Evolutionary conservation across 805 yeast species (phyloP).

Genomic region (Pichia sporocuriosa): DNA sequence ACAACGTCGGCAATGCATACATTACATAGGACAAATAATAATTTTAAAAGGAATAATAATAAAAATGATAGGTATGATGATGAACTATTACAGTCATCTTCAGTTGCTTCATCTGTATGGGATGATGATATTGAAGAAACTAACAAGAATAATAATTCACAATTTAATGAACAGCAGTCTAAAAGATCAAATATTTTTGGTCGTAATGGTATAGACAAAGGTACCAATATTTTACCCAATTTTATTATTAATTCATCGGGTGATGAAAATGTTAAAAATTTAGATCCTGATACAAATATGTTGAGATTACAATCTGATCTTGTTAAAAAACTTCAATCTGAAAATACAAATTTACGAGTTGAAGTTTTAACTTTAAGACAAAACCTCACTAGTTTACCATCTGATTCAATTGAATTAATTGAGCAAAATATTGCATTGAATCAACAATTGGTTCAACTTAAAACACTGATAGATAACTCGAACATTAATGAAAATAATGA

Average conservation of each 20-base stretch:
- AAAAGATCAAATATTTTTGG: conserved; percentile 14
- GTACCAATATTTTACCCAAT: conserved; percentile 23
- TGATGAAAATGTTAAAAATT: conserved; percentile 9
- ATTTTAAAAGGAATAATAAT: neutral
- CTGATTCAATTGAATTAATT: conserved; percentile 33
- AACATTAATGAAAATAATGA: neutral
- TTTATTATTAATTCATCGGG: conserved; percentile 15
- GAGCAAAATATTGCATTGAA: conserved; percentile 12
- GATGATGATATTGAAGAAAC: conserved; percentile 17
- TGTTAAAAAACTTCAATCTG: conserved; percentile 29
- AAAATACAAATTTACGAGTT: conserved; percentile 38
- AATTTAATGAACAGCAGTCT: neutral
- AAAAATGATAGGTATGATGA: neutral
- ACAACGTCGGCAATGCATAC: neutral
- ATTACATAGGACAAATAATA: conserved; percentile 3
- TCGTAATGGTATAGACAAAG: conserved; percentile 11
- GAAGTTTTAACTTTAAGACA: conserved; percentile 35
- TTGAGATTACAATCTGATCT: conserved; percentile 24
- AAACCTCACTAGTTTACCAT: conserved; percentile 37
- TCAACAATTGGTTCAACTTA: conserved; percentile 9
- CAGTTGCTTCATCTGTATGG: conserved; percentile 16
- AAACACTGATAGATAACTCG: neutral
- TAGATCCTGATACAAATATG: conserved; percentile 19
- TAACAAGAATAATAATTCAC: conserved; percentile 12
- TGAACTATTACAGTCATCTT: conserved; percentile 12